A percentile compares a stretch with the other conserved stretches of the same genome.
These are phyloP conservation scores for Alternaria sp. DNA, from an alignment of 2,329 filamentous ascomycete species.

Conservation along the genomic window DNA sequence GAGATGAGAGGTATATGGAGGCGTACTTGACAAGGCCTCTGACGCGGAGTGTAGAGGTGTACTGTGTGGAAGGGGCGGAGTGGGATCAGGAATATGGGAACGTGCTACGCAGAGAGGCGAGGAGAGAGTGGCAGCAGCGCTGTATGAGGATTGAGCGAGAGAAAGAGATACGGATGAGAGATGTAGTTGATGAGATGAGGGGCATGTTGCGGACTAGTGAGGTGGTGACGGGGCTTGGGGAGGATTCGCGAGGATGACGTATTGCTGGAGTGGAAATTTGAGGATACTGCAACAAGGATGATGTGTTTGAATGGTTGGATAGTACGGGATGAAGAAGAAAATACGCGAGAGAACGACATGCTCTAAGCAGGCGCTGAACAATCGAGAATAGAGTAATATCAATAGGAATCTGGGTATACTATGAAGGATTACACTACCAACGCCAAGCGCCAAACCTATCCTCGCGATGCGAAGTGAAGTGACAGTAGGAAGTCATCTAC, in stretches of 20 bases:
- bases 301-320: slow-evolving; percentile 3
- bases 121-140: slow-evolving; percentile 6
- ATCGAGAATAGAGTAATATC: neutral
- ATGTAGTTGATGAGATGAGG: slow-evolving; percentile 24
- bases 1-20: neutral
- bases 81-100: slow-evolving; percentile 15
- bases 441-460: slow-evolving; percentile 3
- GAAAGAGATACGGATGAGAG: slow-evolving; percentile 20
- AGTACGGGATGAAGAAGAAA: neutral
- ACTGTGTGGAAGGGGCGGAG: slow-evolving; percentile 10
- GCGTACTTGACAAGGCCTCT: slow-evolving; percentile 8
- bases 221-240: neutral
- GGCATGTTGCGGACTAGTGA: slow-evolving; percentile 7
- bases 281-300: slow-evolving; percentile 1
- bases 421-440: neutral
- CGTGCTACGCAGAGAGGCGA: neutral
- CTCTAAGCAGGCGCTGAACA: neutral
- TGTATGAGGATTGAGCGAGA: slow-evolving; percentile 23
- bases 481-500: slow-evolving; percentile 56
- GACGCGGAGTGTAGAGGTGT: slow-evolving; percentile 8
- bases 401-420: slow-evolving; percentile 2
- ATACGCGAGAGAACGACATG: neutral
- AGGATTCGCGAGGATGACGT: slow-evolving; percentile 11
- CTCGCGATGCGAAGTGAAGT: neutral
- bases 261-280: slow-evolving; percentile 21